phyloP scores from a whole-genome alignment of 805 yeast genomes.

The Kuraishia hungarica region DNA sequence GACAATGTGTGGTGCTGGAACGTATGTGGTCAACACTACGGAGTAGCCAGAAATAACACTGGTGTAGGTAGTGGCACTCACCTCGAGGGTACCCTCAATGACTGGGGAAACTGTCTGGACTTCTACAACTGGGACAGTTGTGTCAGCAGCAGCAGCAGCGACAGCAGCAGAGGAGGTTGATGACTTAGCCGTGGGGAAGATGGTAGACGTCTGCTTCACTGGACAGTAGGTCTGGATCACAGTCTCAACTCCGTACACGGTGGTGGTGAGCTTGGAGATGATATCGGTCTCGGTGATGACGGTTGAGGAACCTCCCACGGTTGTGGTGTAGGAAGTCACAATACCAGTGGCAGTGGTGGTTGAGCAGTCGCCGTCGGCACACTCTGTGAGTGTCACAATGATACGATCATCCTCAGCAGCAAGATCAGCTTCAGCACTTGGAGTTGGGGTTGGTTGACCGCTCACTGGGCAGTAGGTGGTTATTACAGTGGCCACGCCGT shows the following conservation, averaged over 20 bases:
- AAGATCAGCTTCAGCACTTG: neutral
- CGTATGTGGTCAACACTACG: conserved; percentile 17
- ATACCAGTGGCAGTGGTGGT: neutral
- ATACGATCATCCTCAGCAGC: neutral
- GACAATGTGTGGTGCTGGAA: conserved; percentile 2
- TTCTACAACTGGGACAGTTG: conserved; percentile 8
- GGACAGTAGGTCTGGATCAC: conserved; percentile 1
- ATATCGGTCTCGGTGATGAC: neutral
- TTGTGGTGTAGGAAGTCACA: neutral
- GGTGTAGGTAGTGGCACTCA: conserved; percentile 14
- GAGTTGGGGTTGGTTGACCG: neutral
- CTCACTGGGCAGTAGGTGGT: conserved; percentile 2
- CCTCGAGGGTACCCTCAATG: conserved; percentile 5
- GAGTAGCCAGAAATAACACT: conserved; percentile 15
- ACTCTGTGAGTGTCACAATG: neutral
- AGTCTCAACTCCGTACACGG: neutral
- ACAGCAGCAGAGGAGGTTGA: conserved; percentile 12
- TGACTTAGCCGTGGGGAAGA: conserved; percentile 9
- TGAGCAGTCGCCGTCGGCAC: neutral
- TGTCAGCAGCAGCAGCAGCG: conserved; percentile 1
- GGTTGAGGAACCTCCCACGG: neutral
- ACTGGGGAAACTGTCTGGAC: conserved; percentile 6
- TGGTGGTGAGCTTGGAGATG: neutral
- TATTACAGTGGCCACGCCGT: conserved; percentile 1
- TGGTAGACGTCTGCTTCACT: conserved; percentile 7